Percentiles rank a stretch among this genome's conserved stretches.
Conservation (phyloP, 768 basidiomycete genomes). For the Boletus bicolor region DNA sequence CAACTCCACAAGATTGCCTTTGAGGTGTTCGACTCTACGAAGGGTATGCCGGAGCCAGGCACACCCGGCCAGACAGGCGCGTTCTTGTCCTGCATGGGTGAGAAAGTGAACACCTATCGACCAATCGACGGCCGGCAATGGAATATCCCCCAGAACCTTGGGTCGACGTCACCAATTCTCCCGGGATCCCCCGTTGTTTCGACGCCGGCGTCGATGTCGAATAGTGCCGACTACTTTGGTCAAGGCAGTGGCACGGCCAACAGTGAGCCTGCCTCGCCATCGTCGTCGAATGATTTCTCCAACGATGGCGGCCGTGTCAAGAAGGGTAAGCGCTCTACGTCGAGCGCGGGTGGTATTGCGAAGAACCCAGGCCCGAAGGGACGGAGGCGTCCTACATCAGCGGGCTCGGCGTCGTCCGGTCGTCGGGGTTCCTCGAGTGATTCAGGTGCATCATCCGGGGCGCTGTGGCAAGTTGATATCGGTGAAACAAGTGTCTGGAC, state of each 20-base stretch:
- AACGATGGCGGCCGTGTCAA: conserved; percentile 85
- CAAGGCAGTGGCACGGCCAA: conserved; percentile 38
- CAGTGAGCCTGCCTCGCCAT: conserved; percentile 68
- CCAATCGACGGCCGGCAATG: conserved; percentile 81
- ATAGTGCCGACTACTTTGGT: conserved; percentile 65
- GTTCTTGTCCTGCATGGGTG: conserved; percentile 89
- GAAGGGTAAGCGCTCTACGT: conserved; percentile 73
- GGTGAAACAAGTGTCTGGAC: conserved; percentile 95
- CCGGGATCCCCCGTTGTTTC: conserved; percentile 71
- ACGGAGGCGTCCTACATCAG: conserved; percentile 74
- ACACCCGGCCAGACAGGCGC: conserved; percentile 77
- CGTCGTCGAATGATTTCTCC: conserved; percentile 61
- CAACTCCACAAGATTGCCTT: conserved; percentile 96
- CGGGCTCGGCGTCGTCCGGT: conserved; percentile 64
- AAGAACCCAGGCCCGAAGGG: conserved; percentile 41
- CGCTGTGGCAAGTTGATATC: conserved; percentile 86
- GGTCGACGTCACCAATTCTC: conserved; percentile 54
- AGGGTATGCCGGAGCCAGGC: conserved; percentile 68
- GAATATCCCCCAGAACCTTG: conserved; percentile 47
- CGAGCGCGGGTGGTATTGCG: conserved; percentile 51
- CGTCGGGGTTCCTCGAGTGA: conserved; percentile 68
- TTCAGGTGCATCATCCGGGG: conserved; percentile 68
- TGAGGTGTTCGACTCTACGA: conserved; percentile 76
- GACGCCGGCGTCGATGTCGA: conserved; percentile 51
- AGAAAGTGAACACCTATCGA: conserved; percentile 88